A percentile compares a stretch with the other conserved stretches of the same genome.
Conservation (phyloP, 164 flowering plant genomes). For the Dillenia turbinata region DNA sequence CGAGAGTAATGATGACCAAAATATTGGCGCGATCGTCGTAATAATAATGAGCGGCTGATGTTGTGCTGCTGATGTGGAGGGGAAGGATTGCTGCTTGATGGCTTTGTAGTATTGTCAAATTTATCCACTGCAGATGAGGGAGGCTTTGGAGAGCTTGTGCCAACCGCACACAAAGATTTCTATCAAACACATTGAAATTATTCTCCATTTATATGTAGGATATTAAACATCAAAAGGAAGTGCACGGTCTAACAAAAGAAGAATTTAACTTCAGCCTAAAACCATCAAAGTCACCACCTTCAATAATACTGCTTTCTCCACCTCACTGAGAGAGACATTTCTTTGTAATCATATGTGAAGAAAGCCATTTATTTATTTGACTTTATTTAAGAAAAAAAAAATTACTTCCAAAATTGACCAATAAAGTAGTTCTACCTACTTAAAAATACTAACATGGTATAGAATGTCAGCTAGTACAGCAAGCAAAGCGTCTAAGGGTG, state of each 20-base stretch:
- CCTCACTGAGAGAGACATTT: too few species aligned
- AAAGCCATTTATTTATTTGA: too few species aligned
- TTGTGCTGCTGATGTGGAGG: constrained; percentile 14
- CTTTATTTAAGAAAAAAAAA: too few species aligned
- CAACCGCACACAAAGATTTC: constrained; percentile 20
- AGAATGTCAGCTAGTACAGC: too few species aligned
- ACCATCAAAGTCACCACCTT: too few species aligned
- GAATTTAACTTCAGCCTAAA: too few species aligned
- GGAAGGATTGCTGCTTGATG: constrained; percentile 15
- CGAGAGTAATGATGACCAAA: constrained; percentile 35
- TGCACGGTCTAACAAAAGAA: background rate
- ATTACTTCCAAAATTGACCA: too few species aligned
- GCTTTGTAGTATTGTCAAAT: constrained; percentile 13
- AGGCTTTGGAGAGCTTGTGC: constrained; percentile 8
- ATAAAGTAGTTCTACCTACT: too few species aligned
- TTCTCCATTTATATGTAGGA: background rate
- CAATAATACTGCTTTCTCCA: too few species aligned
- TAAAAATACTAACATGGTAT: too few species aligned
- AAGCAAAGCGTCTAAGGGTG: too few species aligned
- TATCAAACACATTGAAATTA: constrained; percentile 6
- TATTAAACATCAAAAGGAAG: background rate
- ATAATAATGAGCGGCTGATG: constrained; percentile 28
- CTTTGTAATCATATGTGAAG: too few species aligned
- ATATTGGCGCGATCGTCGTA: constrained; percentile 34
- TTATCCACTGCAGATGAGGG: constrained; percentile 15